phyloP scores from a whole-genome alignment of 2,329 filamentous ascomycete species.

The Magnaporthales sp. region DNA sequence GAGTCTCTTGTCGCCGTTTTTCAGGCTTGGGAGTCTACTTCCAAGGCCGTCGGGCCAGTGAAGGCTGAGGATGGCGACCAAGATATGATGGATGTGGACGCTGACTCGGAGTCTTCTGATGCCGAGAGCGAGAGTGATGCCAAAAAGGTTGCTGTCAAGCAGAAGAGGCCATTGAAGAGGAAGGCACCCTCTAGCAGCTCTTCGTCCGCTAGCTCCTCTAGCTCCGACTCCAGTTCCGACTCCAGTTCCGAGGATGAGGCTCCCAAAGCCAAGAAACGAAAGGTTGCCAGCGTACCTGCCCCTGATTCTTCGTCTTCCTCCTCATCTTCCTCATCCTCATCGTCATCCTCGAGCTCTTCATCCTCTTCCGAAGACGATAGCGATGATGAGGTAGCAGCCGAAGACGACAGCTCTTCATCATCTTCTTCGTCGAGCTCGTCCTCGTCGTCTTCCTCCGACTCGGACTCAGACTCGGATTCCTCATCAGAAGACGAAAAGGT shows the following conservation, averaged over 20 bases:
- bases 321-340: constrained; percentile 23
- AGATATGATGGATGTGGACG: constrained; percentile 36
- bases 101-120: constrained; percentile 19
- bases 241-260: constrained; percentile 31
- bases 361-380: constrained; percentile 16
- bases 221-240: constrained; percentile 15
- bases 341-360: constrained; percentile 21
- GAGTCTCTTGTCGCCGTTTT: constrained; percentile 41
- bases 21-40: constrained; percentile 37
- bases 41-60: constrained; percentile 23
- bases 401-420: background rate
- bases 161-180: constrained; percentile 41
- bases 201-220: constrained; percentile 13
- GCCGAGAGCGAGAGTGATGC: constrained; percentile 23
- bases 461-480: constrained; percentile 20
- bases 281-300: constrained; percentile 18
- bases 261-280: constrained; percentile 44
- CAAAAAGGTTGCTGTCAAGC: constrained; percentile 20
- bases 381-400: constrained; percentile 7
- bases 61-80: constrained; percentile 22
- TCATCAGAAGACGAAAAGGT: constrained; percentile 17
- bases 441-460: constrained; percentile 17
- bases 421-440: constrained; percentile 13
- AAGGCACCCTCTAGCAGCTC: constrained; percentile 37
- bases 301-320: constrained; percentile 26